Conservation (phyloP, 2,329 filamentous ascomycete genomes). For the Plenodomus lindquistii region DNA sequence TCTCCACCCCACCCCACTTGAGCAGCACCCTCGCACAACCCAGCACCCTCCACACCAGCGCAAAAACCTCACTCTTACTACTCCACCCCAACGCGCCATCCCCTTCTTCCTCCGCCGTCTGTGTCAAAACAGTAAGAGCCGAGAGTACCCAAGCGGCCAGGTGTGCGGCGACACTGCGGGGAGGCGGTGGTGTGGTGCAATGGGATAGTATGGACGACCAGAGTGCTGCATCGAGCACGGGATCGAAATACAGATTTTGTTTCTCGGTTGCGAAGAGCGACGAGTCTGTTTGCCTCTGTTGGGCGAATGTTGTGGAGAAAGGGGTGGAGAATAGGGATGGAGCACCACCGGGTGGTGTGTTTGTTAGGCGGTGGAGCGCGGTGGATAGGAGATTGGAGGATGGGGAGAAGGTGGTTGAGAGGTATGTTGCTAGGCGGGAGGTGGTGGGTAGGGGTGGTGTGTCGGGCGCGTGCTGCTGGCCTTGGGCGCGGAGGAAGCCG, state of each 20-base stretch:
- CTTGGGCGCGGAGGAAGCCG: slow-evolving; percentile 48
- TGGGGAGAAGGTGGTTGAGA: slow-evolving; percentile 38
- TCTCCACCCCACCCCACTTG: slow-evolving; percentile 22
- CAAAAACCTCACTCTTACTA: slow-evolving; percentile 69
- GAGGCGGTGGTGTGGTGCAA: slow-evolving; percentile 5
- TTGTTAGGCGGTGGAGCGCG: slow-evolving; percentile 46
- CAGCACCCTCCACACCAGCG: slow-evolving; percentile 56
- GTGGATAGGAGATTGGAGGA: slow-evolving; percentile 41
- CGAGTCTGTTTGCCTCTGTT: slow-evolving; percentile 56
- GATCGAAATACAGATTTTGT: slow-evolving; percentile 91
- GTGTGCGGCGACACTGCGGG: slow-evolving; percentile 16
- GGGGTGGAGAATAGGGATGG: slow-evolving; percentile 2
- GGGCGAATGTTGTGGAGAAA: slow-evolving; percentile 28
- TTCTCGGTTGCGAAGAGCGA: slow-evolving; percentile 86
- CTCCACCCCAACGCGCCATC: slow-evolving; percentile 76
- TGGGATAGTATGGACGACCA: slow-evolving; percentile 64
- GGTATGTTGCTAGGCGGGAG: slow-evolving; percentile 41
- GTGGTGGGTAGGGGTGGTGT: slow-evolving; percentile 56
- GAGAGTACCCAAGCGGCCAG: slow-evolving; percentile 53
- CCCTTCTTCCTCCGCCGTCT: slow-evolving; percentile 37
- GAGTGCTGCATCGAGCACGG: slow-evolving; percentile 70
- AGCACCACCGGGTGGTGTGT: slow-evolving; percentile 21
- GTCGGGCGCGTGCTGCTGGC: slow-evolving; percentile 23
- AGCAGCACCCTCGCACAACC: slow-evolving; percentile 48
- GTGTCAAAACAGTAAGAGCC: slow-evolving; percentile 54